These are phyloP conservation scores for Uromyces viciae-fabae DNA, from an alignment of 1,284 basidiomycete genomes.

Conservation along the genomic window DNA sequence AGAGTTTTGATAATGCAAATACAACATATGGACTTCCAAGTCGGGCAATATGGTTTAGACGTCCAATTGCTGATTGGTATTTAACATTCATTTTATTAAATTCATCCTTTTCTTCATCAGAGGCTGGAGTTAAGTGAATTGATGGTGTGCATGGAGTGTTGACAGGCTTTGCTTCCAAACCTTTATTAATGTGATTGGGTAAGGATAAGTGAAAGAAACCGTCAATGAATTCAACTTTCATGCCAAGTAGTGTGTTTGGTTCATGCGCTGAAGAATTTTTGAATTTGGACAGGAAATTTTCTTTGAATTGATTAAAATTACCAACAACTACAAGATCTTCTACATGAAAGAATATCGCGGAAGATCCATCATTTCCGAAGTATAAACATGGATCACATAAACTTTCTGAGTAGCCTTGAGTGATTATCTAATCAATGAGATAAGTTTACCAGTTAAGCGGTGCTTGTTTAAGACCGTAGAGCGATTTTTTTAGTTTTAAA, in stretches of 20 bases:
- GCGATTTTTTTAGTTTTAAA: background rate
- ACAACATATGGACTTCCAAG: background rate
- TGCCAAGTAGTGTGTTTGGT: background rate
- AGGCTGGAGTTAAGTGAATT: background rate
- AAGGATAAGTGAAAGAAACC: background rate
- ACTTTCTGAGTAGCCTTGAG: background rate
- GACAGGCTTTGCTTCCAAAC: background rate
- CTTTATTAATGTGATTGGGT: background rate
- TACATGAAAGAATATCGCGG: background rate
- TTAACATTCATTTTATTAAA: background rate
- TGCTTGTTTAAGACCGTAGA: background rate
- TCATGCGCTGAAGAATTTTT: background rate
- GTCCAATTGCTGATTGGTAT: background rate
- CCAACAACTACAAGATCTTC: background rate
- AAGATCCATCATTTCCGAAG: background rate
- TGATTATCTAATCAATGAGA: background rate
- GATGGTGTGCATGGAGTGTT: background rate
- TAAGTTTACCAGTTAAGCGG: background rate
- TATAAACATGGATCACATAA: background rate
- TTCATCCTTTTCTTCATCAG: background rate
- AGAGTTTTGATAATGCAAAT: background rate
- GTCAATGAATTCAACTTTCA: background rate
- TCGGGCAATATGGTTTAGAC: background rate
- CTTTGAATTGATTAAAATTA: background rate
- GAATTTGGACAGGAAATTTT: background rate